These are phyloP conservation scores for Rosa lucieae DNA, from an alignment of 306 rosid species.

Conservation along the genomic window DNA sequence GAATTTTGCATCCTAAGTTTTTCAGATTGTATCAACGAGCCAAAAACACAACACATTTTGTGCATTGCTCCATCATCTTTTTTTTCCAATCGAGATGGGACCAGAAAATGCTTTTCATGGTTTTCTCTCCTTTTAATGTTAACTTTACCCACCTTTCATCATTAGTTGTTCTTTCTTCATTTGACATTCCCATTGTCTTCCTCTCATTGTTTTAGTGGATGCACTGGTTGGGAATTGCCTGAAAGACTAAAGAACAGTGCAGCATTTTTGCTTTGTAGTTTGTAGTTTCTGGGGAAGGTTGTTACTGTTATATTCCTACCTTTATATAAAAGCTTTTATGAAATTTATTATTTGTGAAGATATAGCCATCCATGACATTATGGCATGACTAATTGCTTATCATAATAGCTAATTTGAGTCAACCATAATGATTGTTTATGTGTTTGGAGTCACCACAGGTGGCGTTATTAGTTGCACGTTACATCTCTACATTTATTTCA, in stretches of 20 bases:
- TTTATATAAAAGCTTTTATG: neutral
- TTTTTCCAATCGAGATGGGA: neutral
- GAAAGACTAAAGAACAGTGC: conserved; percentile 5
- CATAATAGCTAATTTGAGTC: neutral
- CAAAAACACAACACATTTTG: neutral
- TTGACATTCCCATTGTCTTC: neutral
- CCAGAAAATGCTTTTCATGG: neutral
- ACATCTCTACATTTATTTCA: neutral
- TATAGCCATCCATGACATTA: neutral
- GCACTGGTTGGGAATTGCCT: neutral
- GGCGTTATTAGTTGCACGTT: conserved; percentile 12
- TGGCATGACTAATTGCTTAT: neutral
- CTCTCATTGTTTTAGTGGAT: neutral
- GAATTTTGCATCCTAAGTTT: no score
- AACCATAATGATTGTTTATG: neutral
- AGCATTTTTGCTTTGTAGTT: neutral
- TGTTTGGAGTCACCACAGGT: conserved; percentile 3
- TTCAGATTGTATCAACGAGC: no score
- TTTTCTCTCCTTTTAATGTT: neutral
- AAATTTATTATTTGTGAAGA: neutral
- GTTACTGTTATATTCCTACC: neutral
- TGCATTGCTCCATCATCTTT: neutral
- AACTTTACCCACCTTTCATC: neutral
- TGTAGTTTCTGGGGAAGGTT: neutral
- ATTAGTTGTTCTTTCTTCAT: neutral